These are phyloP conservation scores for Ustilago hordei DNA, from an alignment of 1,284 basidiomycete genomes.

Conservation along the genomic window DNA sequence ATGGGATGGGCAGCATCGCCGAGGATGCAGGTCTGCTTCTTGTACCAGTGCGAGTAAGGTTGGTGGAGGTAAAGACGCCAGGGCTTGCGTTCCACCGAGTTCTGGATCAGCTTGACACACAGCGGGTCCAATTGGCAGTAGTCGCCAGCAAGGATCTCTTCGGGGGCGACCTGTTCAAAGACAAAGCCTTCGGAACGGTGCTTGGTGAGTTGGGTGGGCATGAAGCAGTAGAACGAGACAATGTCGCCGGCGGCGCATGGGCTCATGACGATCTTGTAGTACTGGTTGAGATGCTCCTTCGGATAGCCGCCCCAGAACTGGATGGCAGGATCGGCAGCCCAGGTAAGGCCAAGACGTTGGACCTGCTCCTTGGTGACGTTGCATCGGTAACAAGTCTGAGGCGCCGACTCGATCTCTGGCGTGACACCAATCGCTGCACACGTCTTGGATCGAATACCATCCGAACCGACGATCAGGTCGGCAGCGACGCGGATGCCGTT, in stretches of 20 bases:
- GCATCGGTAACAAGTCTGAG: constrained; percentile 71
- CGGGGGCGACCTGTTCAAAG: constrained; percentile 66
- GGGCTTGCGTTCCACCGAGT: constrained; percentile 63
- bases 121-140: constrained; percentile 69
- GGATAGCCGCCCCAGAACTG: constrained; percentile 71
- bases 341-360: constrained; percentile 68
- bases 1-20: constrained; percentile 65
- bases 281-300: constrained; percentile 49
- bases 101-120: constrained; percentile 66
- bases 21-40: constrained; percentile 63
- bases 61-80: constrained; percentile 71
- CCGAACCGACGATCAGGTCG: constrained; percentile 78
- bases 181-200: constrained; percentile 71
- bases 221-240: constrained; percentile 70
- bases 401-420: constrained; percentile 63
- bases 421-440: constrained; percentile 55
- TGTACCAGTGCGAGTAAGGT: constrained; percentile 68
- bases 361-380: constrained; percentile 68
- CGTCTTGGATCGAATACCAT: constrained; percentile 72
- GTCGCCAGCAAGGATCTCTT: constrained; percentile 67
- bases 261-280: constrained; percentile 71
- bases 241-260: constrained; percentile 68
- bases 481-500: constrained; percentile 73
- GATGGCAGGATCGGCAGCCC: constrained; percentile 68
- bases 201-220: constrained; percentile 68